phyloP scores from a whole-genome alignment of 495 filamentous ascomycete species.

The Trichoderma reesei region DNA sequence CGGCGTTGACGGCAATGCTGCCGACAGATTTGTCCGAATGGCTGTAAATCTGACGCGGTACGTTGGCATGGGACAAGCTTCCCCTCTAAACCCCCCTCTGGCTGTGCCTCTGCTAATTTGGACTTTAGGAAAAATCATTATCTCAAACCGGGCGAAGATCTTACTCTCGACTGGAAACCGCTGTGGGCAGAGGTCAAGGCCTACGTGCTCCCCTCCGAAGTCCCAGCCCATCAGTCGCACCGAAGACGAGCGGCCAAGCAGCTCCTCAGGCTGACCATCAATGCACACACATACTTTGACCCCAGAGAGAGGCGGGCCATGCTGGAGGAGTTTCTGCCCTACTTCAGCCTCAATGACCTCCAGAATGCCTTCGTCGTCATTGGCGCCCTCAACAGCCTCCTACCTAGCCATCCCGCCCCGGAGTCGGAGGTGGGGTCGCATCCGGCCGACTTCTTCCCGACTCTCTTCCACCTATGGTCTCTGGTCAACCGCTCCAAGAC shows the following conservation, averaged over 20 bases:
- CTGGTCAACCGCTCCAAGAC: conserved; percentile 80
- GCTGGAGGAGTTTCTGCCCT: conserved; percentile 91
- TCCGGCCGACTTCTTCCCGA: conserved; percentile 76
- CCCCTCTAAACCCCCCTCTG: not conserved
- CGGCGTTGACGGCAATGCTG: conserved; percentile 67
- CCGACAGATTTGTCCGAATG: conserved; percentile 94
- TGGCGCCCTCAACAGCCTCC: conserved; percentile 72
- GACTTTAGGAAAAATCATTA: conserved; percentile 80
- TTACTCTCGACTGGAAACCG: conserved; percentile 86
- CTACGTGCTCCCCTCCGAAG: conserved; percentile 77
- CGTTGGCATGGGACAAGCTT: conserved; percentile 20
- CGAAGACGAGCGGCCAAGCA: conserved; percentile 37
- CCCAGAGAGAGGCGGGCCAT: conserved; percentile 75
- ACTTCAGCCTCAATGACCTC: conserved; percentile 85
- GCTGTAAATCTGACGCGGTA: conserved; percentile 89
- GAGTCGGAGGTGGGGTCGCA: conserved; percentile 58
- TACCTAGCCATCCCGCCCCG: conserved; percentile 75
- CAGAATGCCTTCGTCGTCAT: conserved; percentile 82
- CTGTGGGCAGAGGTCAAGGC: conserved; percentile 85
- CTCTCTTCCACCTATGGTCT: conserved; percentile 95
- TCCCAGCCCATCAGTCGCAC: conserved; percentile 40
- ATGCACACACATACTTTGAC: conserved; percentile 87
- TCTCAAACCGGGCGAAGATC: conserved; percentile 75
- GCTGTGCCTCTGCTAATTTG: not conserved
- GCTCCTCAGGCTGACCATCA: conserved; percentile 77